Percentiles rank a stretch among this genome's conserved stretches.
Conservation (phyloP, 2,329 filamentous ascomycete genomes). For the Ophiosphaerella herpotricha region DNA sequence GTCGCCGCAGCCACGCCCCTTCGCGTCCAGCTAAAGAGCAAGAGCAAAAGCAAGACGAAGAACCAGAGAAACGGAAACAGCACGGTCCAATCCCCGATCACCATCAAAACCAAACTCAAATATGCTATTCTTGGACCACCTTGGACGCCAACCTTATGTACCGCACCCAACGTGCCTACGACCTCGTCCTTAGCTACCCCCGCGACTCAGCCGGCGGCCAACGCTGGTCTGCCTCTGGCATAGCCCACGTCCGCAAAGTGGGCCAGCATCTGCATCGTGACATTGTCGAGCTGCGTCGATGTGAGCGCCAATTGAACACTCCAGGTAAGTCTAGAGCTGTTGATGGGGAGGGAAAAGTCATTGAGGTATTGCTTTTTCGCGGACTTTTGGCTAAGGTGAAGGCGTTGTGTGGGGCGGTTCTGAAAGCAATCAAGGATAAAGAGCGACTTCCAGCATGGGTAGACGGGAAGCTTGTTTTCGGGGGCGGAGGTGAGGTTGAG, state of each 20-base stretch:
- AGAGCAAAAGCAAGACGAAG: no score
- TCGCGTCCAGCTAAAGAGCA: no score
- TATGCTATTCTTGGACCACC: slow-evolving; percentile 8
- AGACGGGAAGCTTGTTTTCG: no score
- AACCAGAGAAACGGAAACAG: no score
- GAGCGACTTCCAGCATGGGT: background rate
- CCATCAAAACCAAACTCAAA: background rate
- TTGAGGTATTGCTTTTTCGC: no score
- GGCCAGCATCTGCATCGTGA: slow-evolving; percentile 16
- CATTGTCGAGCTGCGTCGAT: slow-evolving; percentile 8
- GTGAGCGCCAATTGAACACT: background rate
- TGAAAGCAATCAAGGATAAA: background rate
- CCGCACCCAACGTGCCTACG: slow-evolving; percentile 22
- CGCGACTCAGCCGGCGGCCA: slow-evolving; percentile 17
- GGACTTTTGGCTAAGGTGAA: background rate
- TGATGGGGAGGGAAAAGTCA: background rate
- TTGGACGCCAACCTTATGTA: slow-evolving; percentile 13
- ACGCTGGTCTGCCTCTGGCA: slow-evolving; percentile 20
- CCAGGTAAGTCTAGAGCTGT: background rate
- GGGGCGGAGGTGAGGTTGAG: no score
- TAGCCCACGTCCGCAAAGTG: slow-evolving; percentile 9
- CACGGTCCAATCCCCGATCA: background rate
- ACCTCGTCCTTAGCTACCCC: slow-evolving; percentile 22
- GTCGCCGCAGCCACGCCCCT: no score
- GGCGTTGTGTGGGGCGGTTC: background rate